Conservation (phyloP, 139 green algal species). For the Picochlorum costavermella region DNA sequence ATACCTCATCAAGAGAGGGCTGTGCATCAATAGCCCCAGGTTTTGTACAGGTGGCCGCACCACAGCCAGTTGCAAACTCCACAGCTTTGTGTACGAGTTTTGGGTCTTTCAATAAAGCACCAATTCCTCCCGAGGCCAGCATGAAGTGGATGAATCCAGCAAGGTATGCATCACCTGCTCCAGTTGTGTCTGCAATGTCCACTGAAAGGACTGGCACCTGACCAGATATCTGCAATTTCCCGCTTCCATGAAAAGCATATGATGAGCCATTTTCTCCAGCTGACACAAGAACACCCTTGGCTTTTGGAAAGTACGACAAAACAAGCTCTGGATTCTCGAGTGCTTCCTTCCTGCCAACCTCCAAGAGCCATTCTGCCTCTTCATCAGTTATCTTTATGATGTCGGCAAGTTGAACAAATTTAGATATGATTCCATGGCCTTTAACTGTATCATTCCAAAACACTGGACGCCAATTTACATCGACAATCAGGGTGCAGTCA, state of each 20-base stretch:
- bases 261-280: conserved; percentile 60
- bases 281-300: conserved; percentile 66
- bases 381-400: conserved; percentile 80
- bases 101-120: conserved; percentile 39
- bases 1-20: conserved; percentile 46
- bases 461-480: conserved; percentile 88
- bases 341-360: conserved; percentile 38
- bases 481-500: conserved; percentile 52
- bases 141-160: conserved; percentile 24
- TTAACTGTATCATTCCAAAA: conserved; percentile 59
- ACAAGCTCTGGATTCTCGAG: conserved; percentile 38
- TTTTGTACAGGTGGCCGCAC: conserved; percentile 54
- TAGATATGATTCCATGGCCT: conserved; percentile 21
- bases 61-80: conserved; percentile 46
- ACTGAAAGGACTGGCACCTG: conserved; percentile 56
- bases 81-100: conserved; percentile 41
- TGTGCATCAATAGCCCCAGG: conserved; percentile 69
- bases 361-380: conserved; percentile 75
- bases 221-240: conserved; percentile 44
- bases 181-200: conserved; percentile 76
- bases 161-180: conserved; percentile 82
- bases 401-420: conserved; percentile 47
- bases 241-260: conserved; percentile 55
- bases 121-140: conserved; percentile 50
- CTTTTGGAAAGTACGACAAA: conserved; percentile 35